phyloP scores from a whole-genome alignment of 225 moss, liverwort and hornwort species.

The Physcomitrium patens region DNA sequence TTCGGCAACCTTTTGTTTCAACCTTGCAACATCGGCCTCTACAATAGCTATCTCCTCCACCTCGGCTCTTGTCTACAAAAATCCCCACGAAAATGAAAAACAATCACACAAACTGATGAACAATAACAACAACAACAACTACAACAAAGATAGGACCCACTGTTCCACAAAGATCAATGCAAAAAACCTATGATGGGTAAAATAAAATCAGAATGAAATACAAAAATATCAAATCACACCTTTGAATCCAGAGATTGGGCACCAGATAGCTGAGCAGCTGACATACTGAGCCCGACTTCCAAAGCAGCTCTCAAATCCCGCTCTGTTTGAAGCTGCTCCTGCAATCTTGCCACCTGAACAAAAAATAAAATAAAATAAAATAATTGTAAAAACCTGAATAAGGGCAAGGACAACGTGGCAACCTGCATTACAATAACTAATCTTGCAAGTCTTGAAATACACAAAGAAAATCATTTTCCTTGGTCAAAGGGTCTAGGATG shows the following conservation, averaged over 20 bases:
- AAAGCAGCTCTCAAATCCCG: conserved; percentile 82
- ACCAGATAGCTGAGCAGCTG: conserved; percentile 79
- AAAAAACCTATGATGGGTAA: background rate
- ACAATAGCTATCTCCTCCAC: conserved; percentile 95
- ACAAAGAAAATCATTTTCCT: background rate
- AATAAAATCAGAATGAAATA: background rate
- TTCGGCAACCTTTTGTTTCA: conserved; percentile 96
- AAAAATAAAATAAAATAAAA: conserved; percentile 7
- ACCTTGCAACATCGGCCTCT: conserved; percentile 93
- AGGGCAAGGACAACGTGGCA: background rate
- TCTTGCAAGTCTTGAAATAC: background rate
- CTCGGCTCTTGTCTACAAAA: conserved; percentile 87
- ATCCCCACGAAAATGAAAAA: background rate
- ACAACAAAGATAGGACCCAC: background rate
- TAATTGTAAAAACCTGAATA: background rate
- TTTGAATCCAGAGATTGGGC: conserved; percentile 82
- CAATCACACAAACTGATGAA: conserved; percentile 7
- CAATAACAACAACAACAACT: background rate
- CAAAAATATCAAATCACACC: conserved; percentile 33
- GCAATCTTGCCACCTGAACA: conserved; percentile 84
- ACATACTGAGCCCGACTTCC: conserved; percentile 93
- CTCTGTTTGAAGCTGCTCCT: conserved; percentile 92
- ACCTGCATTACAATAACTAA: background rate
- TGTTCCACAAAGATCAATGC: background rate
- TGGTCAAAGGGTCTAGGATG: background rate